Evolutionary conservation across 805 yeast genomes (phyloP).

Genomic region (Clavispora santaluciae): DNA sequence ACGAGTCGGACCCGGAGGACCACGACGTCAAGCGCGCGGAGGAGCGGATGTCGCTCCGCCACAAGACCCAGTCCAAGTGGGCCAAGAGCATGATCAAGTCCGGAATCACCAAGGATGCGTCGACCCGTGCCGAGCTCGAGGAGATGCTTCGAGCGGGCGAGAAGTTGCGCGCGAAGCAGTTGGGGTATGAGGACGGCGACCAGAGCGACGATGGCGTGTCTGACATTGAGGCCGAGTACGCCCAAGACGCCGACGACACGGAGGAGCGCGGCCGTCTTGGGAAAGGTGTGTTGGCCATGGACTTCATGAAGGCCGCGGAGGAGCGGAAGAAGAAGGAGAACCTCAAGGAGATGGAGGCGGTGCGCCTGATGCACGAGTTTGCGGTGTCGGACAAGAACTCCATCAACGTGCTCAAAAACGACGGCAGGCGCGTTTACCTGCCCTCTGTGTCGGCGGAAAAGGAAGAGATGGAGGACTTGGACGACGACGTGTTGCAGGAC

Average conservation of each 20-base stretch:
- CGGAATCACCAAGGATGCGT: conserved; percentile 84
- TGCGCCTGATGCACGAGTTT: conserved; percentile 41
- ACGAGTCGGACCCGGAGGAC: conserved; percentile 50
- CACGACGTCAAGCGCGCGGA: conserved; percentile 74
- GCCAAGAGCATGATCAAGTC: conserved; percentile 84
- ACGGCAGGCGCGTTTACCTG: conserved; percentile 78
- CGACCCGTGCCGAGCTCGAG: conserved; percentile 83
- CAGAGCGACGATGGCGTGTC: conserved; percentile 50
- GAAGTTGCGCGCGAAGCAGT: conserved; percentile 61
- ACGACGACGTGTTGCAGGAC: conserved; percentile 30
- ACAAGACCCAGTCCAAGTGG: conserved; percentile 85
- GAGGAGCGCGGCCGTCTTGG: conserved; percentile 47
- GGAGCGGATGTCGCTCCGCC: conserved; percentile 90
- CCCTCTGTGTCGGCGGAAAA: conserved; percentile 50
- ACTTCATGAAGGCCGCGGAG: conserved; percentile 90
- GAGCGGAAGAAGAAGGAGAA: conserved; percentile 60
- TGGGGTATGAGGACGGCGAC: conserved; percentile 58
- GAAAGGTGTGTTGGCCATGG: conserved; percentile 91
- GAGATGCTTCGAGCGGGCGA: conserved; percentile 92
- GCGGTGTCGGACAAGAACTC: conserved; percentile 32
- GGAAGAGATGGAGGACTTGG: conserved; percentile 26
- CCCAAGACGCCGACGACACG: conserved; percentile 31
- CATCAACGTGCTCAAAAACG: conserved; percentile 51
- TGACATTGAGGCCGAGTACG: conserved; percentile 40
- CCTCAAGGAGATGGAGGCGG: conserved; percentile 43